Percentiles rank a stretch among this genome's conserved stretches.
Conservation (phyloP, 1,284 basidiomycete species). For the Apiotrichum brassicae region DNA sequence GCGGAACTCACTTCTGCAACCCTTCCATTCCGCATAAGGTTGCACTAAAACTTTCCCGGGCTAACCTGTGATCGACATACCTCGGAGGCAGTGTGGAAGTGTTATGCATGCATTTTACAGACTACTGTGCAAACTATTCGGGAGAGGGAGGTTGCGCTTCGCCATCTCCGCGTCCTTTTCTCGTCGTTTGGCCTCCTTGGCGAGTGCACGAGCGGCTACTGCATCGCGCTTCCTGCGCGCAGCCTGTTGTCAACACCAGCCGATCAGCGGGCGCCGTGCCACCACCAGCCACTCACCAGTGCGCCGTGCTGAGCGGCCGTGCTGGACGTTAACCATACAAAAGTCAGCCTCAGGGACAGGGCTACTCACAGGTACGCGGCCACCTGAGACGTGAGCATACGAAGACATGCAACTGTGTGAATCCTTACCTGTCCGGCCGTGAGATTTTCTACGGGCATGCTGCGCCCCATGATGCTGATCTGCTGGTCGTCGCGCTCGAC, state of each 20-base stretch:
- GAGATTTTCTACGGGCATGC: constrained; percentile 12
- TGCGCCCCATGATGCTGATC: constrained; percentile 19
- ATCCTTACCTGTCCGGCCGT: constrained; percentile 26
- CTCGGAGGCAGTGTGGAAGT: no score
- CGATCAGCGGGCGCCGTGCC: constrained; percentile 14
- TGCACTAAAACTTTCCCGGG: no score
- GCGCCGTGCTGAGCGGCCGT: constrained; percentile 32
- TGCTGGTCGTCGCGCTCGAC: not conserved
- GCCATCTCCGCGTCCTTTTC: not conserved
- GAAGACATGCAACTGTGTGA: not conserved
- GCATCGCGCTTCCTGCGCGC: not conserved
- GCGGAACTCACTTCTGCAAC: no score
- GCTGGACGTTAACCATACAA: not conserved
- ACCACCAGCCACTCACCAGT: constrained; percentile 20
- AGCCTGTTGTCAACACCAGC: not conserved
- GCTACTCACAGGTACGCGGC: constrained; percentile 24
- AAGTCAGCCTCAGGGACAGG: no score
- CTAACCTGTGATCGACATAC: no score
- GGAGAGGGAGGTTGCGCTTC: constrained; percentile 6
- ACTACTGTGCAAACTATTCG: no score
- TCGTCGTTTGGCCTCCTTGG: not conserved
- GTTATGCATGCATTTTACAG: no score
- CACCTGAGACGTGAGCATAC: constrained; percentile 1
- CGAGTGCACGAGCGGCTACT: not conserved
- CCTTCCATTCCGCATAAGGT: no score